Conservation (phyloP, 2,329 filamentous ascomycete species). For the Teratosphaeria zuluensis region DNA sequence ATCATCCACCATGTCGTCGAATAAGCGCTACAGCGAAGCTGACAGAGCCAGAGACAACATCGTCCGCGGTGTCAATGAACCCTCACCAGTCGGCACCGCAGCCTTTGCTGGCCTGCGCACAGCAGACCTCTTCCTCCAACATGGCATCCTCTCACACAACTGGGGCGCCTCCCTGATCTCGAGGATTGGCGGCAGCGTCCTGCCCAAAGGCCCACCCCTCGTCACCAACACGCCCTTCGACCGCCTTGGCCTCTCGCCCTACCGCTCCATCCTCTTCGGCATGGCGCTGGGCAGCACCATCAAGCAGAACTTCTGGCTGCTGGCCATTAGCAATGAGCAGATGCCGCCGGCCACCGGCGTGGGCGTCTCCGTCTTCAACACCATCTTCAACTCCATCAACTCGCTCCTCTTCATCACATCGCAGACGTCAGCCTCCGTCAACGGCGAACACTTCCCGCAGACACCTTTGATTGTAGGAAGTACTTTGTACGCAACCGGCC, state of each 20-base stretch:
- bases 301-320: constrained; percentile 50
- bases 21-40: not conserved
- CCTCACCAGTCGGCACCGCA: constrained; percentile 29
- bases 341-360: constrained; percentile 38
- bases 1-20: not conserved
- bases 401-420: constrained; percentile 44
- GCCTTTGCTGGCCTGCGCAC: constrained; percentile 39
- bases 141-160: constrained; percentile 38
- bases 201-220: constrained; percentile 34
- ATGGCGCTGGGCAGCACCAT: constrained; percentile 44
- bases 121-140: constrained; percentile 40
- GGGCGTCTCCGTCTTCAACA: constrained; percentile 44
- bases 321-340: constrained; percentile 39
- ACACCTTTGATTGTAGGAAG: constrained; percentile 39
- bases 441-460: constrained; percentile 33
- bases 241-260: constrained; percentile 37
- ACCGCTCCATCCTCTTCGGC: constrained; percentile 41
- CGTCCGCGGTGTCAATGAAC: constrained; percentile 31
- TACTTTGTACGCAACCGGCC: constrained; percentile 41
- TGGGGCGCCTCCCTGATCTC: constrained; percentile 35
- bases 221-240: constrained; percentile 34
- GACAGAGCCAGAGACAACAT: constrained; percentile 17
- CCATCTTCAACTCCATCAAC: constrained; percentile 45
- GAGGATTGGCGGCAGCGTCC: constrained; percentile 34
- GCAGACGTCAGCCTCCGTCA: constrained; percentile 37